Conservation (phyloP, 2,329 filamentous ascomycete genomes). For the Sclerotiophoma versabilis region DNA sequence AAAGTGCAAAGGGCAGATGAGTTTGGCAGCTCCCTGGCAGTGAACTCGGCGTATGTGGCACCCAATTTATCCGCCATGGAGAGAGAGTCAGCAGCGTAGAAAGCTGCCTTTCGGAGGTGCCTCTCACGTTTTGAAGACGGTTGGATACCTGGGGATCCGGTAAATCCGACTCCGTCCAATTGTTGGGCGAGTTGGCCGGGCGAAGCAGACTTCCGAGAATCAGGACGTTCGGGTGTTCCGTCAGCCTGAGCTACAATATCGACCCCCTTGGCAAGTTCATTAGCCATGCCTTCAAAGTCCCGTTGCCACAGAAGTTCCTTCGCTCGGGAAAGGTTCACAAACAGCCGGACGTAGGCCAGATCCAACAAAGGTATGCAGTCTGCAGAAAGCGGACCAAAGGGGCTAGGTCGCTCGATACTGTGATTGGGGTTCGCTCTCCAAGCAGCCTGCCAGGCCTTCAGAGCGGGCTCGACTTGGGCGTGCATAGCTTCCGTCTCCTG, state of each 20-base stretch:
- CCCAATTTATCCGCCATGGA: constrained; percentile 87
- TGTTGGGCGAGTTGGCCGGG: constrained; percentile 31
- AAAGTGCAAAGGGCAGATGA: constrained; percentile 92
- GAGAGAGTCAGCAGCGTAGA: constrained; percentile 91
- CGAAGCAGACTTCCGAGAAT: constrained; percentile 35
- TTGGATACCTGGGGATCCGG: constrained; percentile 37
- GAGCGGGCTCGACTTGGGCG: constrained; percentile 88
- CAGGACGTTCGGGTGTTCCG: constrained; percentile 60
- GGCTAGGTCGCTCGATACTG: constrained; percentile 83
- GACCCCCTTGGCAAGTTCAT: constrained; percentile 79
- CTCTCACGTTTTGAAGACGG: constrained; percentile 77
- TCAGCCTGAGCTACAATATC: constrained; percentile 79
- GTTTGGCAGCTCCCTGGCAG: constrained; percentile 82
- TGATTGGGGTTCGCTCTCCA: constrained; percentile 89
- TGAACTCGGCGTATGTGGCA: constrained; percentile 83
- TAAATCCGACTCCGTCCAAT: constrained; percentile 41
- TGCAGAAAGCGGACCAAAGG: constrained; percentile 83
- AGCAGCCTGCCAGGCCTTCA: constrained; percentile 92
- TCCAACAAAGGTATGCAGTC: constrained; percentile 92
- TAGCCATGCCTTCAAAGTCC: constrained; percentile 90
- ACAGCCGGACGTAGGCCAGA: constrained; percentile 88
- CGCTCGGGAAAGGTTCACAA: constrained; percentile 88
- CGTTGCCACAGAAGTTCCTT: constrained; percentile 95
- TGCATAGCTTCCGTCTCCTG: constrained; percentile 97
- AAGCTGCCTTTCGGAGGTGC: constrained; percentile 91